Evolutionary conservation across 345 rosid species (phyloP).

Genomic region (Salix viminalis): DNA sequence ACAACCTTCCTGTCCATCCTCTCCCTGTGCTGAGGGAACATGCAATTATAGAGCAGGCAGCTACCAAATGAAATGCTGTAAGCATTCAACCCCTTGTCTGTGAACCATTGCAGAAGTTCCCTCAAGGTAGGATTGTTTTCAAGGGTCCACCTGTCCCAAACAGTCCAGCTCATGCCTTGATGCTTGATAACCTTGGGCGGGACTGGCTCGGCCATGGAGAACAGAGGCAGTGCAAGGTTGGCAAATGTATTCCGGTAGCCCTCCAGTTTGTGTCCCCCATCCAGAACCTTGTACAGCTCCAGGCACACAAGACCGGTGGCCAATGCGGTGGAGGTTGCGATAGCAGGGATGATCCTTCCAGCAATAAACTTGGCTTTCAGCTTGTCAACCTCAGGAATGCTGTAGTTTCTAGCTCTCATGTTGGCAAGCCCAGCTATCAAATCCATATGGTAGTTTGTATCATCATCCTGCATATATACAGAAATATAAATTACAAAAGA

Average conservation of each 20-base stretch:
- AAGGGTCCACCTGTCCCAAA: constrained; percentile 93
- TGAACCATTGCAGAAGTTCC: constrained; percentile 80
- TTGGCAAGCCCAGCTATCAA: constrained; percentile 93
- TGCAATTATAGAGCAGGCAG: constrained; percentile 72
- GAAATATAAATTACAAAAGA: neutral
- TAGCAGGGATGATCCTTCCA: constrained; percentile 98
- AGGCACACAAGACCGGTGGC: constrained; percentile 96
- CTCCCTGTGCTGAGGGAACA: constrained; percentile 80
- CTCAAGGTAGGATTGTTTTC: constrained; percentile 61
- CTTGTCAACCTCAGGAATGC: constrained; percentile 94
- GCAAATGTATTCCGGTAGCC: constrained; percentile 97
- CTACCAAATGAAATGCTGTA: constrained; percentile 95
- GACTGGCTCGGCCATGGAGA: constrained; percentile 96
- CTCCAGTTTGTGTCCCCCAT: constrained; percentile 68
- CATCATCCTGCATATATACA: constrained; percentile 64
- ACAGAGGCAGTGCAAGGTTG: constrained; percentile 85
- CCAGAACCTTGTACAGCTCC: constrained; percentile 90
- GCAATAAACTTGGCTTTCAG: constrained; percentile 98
- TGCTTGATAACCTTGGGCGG: constrained; percentile 86
- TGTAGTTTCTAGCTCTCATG: constrained; percentile 99
- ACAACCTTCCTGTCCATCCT: constrained; percentile 76
- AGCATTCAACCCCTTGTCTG: constrained; percentile 68
- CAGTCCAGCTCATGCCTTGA: constrained; percentile 86
- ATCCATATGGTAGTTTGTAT: constrained; percentile 98
- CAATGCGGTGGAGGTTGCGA: constrained; percentile 96